A percentile compares a stretch with the other conserved stretches of the same genome.
Conservation (phyloP, 371 early-diverging fungal genomes). For the Haplosporangium sp. region DNA sequence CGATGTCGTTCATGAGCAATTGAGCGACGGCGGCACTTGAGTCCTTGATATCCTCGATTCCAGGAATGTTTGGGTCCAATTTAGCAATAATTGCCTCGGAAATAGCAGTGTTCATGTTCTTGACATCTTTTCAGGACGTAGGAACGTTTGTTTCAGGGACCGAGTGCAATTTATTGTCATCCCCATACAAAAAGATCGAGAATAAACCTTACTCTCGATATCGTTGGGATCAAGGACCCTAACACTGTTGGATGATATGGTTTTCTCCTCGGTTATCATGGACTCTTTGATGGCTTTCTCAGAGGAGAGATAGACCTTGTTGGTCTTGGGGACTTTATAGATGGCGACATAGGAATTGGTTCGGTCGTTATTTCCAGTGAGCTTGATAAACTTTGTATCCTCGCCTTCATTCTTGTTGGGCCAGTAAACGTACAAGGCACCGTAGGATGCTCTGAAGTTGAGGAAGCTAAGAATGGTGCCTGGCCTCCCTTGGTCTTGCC, state of each 20-base stretch:
- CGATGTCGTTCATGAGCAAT: constrained; percentile 9
- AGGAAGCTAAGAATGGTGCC: background rate
- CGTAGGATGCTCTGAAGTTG: background rate
- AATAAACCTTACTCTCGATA: background rate
- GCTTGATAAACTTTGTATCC: background rate
- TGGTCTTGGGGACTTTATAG: constrained; percentile 24
- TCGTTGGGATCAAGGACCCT: background rate
- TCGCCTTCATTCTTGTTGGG: constrained; percentile 13
- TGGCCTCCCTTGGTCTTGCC: background rate
- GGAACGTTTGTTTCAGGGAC: constrained; percentile 12
- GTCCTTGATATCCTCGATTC: constrained; percentile 26
- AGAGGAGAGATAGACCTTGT: constrained; percentile 17
- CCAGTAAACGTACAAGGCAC: constrained; percentile 15
- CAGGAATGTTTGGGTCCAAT: constrained; percentile 23
- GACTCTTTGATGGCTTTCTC: background rate
- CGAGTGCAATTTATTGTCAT: constrained; percentile 4
- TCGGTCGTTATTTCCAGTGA: background rate
- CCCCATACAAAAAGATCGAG: constrained; percentile 15
- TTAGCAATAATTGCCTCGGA: background rate
- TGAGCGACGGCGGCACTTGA: constrained; percentile 9
- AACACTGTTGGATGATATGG: background rate
- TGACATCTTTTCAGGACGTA: constrained; percentile 3
- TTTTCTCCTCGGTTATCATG: background rate
- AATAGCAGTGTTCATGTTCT: background rate
- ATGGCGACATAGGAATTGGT: background rate